These are phyloP conservation scores for Zoysia pacifica DNA, from an alignment of 176 grass and related monocot genomes.

Conservation along the genomic window DNA sequence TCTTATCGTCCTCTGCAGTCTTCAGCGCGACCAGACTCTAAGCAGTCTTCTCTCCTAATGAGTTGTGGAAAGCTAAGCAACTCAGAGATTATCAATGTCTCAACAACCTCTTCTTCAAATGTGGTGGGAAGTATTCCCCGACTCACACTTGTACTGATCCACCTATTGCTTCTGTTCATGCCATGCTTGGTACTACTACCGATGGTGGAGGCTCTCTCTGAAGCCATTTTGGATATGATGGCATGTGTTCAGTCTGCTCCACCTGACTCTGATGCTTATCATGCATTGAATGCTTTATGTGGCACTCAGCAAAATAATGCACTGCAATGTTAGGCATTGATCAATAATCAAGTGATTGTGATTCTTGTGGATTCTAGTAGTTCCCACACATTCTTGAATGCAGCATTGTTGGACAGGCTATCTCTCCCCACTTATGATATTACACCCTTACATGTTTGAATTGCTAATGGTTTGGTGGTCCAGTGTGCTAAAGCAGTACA, in stretches of 20 bases:
- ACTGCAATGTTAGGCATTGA: neutral
- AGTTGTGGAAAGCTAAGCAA: neutral
- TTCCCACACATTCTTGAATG: neutral
- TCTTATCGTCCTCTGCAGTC: too few species aligned
- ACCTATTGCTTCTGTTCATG: fast-evolving
- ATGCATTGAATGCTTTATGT: neutral
- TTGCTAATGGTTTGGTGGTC: neutral
- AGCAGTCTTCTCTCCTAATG: neutral
- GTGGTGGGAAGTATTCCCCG: neutral
- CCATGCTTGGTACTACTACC: neutral
- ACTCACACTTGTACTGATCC: neutral
- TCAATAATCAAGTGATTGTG: neutral
- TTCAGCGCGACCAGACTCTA: neutral
- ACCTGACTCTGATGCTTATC: too few species aligned
- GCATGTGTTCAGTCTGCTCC: too few species aligned
- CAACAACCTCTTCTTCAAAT: fast-evolving
- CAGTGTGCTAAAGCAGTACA: neutral
- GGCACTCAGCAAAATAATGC: neutral
- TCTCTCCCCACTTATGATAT: too few species aligned
- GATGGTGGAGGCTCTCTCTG: neutral
- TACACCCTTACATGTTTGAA: neutral
- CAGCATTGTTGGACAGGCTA: neutral
- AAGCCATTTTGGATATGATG: too few species aligned
- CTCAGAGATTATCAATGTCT: neutral
- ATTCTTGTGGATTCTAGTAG: neutral